phyloP scores from a whole-genome alignment of 192 early-diverging fungal species.

The Entomortierella chlamydospora region DNA sequence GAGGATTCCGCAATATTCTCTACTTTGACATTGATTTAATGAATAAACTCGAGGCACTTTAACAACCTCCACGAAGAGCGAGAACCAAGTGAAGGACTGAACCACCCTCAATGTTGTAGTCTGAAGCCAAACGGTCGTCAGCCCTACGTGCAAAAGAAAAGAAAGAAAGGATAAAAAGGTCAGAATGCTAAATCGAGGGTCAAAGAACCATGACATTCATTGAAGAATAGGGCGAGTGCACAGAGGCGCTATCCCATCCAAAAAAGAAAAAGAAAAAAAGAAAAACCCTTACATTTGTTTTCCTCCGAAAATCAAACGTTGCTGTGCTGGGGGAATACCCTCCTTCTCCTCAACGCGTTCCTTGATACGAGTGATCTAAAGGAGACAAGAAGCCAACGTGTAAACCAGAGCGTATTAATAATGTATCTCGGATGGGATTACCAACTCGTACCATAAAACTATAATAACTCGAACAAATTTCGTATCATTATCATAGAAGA shows the following conservation, averaged over 20 bases:
- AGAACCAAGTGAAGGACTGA: conserved; percentile 94
- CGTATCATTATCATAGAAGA: background rate
- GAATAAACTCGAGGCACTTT: background rate
- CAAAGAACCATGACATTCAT: no score
- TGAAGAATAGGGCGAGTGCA: no score
- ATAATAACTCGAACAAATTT: no score
- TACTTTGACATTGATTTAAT: background rate
- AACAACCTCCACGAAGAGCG: conserved; percentile 90
- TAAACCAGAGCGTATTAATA: background rate
- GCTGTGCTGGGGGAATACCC: conserved; percentile 96
- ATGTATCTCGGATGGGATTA: no score
- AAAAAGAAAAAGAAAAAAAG: background rate
- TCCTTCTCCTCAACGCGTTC: conserved; percentile 95
- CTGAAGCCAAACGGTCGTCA: conserved; percentile 78
- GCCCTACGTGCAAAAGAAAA: conserved; percentile 60
- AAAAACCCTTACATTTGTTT: conserved; percentile 84
- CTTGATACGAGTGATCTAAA: conserved; percentile 86
- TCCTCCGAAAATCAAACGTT: conserved; percentile 94
- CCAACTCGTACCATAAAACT: no score
- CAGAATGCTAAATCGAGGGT: no score
- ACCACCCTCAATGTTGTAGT: conserved; percentile 81
- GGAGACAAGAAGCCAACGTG: background rate
- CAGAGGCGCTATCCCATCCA: no score
- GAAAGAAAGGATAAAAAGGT: background rate
- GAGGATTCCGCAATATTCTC: background rate